Base-by-base conservation (phyloP, 352 stramenopile genomes). In the Phytophthora cajani region DNA sequence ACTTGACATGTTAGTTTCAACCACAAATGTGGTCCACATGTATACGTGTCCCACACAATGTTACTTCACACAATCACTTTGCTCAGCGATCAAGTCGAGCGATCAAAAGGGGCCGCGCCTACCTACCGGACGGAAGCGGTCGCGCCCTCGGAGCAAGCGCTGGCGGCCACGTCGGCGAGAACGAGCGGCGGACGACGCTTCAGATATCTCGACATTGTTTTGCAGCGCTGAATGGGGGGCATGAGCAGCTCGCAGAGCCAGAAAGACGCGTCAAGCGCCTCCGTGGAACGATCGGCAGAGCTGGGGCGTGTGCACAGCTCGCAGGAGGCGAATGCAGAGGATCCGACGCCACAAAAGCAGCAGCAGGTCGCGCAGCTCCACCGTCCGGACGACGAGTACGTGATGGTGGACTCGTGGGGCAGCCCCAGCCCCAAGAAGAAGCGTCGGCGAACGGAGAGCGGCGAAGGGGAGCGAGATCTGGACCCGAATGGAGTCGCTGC, bases 201-300 rank as follows among this genome's bases (percentile, higher is more conserved):
- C 66, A 58, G 5, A 57, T 19, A 67, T 17, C 7, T 57, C 25
- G 46, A 30, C 17, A 16, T n/a, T 40, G 21, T 47, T 2, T 16
- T 11, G 16, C 11, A 62, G 54, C 30, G 11, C 23, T 57, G 49
- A 30, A 59, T 61, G 46, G 19, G 44, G 50, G 47, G 44, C n/a
- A 78, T 78, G 66, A 71, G 65, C 69, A 61, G 58, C 42, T 19
- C 27, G 7, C 61, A 58, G 58, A 78, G 51, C 53, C 69, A 65
- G 55, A 57, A 75, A 49, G 62, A 80, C 30, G 49, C 61, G 17
- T 4, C 54, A 5, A 67, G 52, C 51, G 47, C 46, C 1, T 16
- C 58, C 3, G 47, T 44, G 9, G 55, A 73, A 47, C 30, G 9
- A 32, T 8, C 27, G 33, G 55, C 25, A 8, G 67, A 65, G n/a